Evolutionary conservation across 106 monocot genomes (phyloP).

Genomic region (Acorus calamus): DNA sequence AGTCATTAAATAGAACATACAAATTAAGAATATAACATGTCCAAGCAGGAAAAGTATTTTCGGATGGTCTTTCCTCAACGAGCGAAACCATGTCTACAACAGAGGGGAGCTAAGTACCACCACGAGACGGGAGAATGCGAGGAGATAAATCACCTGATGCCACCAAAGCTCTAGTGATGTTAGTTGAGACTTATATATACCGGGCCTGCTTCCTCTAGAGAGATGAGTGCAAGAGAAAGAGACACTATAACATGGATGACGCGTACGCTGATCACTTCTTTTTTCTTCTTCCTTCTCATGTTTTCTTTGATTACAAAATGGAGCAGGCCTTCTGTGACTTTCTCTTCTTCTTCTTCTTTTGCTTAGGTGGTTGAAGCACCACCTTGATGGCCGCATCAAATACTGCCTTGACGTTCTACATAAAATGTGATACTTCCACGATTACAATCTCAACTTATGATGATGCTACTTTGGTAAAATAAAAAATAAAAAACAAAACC

Average conservation of each 20-base stretch:
- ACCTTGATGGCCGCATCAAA: constrained; percentile 64
- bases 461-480: background rate
- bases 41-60: too few species aligned
- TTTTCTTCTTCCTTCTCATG: background rate
- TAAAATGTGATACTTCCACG: background rate
- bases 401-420: constrained; percentile 52
- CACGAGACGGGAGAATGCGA: constrained; percentile 1
- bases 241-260: background rate
- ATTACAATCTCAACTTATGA: background rate
- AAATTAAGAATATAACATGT: too few species aligned
- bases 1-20: too few species aligned
- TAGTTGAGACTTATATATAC: constrained; percentile 12
- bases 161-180: constrained; percentile 8
- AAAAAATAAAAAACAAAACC: constrained; percentile 13
- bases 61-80: too few species aligned
- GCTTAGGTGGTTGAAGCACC: constrained; percentile 62
- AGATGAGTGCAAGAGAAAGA: background rate
- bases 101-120: constrained; percentile 4
- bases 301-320: constrained; percentile 26
- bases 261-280: background rate
- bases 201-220: constrained; percentile 6
- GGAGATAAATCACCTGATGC: constrained; percentile 3
- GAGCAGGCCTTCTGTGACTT: constrained; percentile 51
- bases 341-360: constrained; percentile 48
- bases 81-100: background rate